phyloP scores from a whole-genome alignment of 2,329 filamentous ascomycete species.

The Aspergillus ibericus region DNA sequence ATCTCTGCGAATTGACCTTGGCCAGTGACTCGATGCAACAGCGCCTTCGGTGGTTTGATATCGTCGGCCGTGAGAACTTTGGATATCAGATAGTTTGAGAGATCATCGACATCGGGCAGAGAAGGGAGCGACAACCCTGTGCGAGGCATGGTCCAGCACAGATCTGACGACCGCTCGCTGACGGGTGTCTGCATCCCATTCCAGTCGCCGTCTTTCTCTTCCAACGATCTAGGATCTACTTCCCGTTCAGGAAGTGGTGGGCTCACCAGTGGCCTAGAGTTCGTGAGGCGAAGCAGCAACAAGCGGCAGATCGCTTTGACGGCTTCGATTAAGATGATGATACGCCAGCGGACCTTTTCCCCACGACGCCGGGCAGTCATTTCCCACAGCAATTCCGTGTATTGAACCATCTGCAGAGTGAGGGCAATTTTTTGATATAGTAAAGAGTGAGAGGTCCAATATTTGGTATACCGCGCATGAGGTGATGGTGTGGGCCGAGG shows the following conservation, averaged over 20 bases:
- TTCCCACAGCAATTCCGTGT: constrained; percentile 94
- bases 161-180: constrained; percentile 43
- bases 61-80: constrained; percentile 94
- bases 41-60: constrained; percentile 84
- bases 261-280: constrained; percentile 76
- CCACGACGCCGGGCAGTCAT: constrained; percentile 90
- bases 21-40: constrained; percentile 72
- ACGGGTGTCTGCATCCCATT: constrained; percentile 49
- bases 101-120: constrained; percentile 76
- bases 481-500: constrained; percentile 54
- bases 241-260: constrained; percentile 86
- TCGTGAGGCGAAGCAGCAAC: constrained; percentile 76
- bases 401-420: constrained; percentile 84
- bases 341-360: constrained; percentile 77
- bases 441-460: constrained; percentile 61
- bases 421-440: constrained; percentile 81
- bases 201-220: constrained; percentile 47
- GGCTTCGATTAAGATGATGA: constrained; percentile 79
- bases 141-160: constrained; percentile 87
- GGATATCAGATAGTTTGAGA: constrained; percentile 81
- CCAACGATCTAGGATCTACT: constrained; percentile 63
- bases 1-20: constrained; percentile 83
- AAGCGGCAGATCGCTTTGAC: constrained; percentile 84
- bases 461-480: constrained; percentile 64
- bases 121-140: constrained; percentile 83